phyloP scores from a whole-genome alignment of 768 basidiomycete species.

The Mrakia frigida region DNA sequence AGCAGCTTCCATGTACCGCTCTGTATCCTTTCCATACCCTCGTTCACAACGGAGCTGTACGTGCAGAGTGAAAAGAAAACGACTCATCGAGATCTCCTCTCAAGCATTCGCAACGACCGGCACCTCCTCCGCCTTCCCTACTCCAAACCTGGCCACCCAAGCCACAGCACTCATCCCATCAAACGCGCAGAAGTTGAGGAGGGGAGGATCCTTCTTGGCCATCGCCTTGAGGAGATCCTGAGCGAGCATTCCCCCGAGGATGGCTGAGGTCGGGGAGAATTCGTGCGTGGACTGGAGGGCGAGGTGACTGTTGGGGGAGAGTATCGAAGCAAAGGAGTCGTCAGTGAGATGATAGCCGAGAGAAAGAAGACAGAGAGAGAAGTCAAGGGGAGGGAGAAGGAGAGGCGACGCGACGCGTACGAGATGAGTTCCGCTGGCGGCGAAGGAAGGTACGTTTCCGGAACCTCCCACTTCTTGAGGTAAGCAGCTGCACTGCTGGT shows the following conservation, averaged over 20 bases:
- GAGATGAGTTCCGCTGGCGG: slow-evolving; percentile 59
- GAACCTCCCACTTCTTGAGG: slow-evolving; percentile 60
- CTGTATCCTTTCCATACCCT: too few species aligned
- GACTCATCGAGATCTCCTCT: slow-evolving; percentile 12
- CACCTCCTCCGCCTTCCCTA: slow-evolving; percentile 9
- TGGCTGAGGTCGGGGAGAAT: slow-evolving; percentile 88
- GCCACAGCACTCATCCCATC: slow-evolving; percentile 49
- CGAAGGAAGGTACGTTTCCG: slow-evolving; percentile 43
- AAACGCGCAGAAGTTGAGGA: slow-evolving; percentile 85
- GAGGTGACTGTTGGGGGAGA: slow-evolving; percentile 32
- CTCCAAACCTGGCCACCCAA: background rate
- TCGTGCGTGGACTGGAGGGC: slow-evolving; percentile 36
- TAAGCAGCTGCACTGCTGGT: slow-evolving; percentile 60
- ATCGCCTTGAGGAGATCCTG: slow-evolving; percentile 92
- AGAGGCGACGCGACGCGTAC: too few species aligned
- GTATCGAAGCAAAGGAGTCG: slow-evolving; percentile 34
- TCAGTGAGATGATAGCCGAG: background rate
- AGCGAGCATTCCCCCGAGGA: slow-evolving; percentile 87
- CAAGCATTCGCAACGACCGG: background rate
- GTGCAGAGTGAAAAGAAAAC: background rate
- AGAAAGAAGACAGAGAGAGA: background rate
- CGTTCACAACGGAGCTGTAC: too few species aligned
- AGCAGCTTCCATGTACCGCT: too few species aligned
- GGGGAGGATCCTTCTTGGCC: slow-evolving; percentile 82
- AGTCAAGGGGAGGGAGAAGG: background rate